Evolutionary conservation across 345 rosid species (phyloP).

Genomic region (Eucalyptus pauciflora): DNA sequence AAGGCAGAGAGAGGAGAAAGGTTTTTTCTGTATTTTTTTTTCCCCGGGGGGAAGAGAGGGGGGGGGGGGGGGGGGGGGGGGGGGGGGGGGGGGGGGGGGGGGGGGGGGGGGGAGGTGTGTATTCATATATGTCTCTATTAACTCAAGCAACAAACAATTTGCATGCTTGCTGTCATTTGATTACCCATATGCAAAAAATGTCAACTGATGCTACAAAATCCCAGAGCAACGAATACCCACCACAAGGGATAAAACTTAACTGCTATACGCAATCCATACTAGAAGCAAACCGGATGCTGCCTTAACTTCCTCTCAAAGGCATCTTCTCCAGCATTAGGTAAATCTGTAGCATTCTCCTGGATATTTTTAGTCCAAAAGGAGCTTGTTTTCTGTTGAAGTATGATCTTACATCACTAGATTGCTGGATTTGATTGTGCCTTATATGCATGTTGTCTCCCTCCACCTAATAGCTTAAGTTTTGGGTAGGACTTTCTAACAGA

Average conservation of each 20-base stretch:
- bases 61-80: too few species aligned
- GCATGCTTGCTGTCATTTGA: neutral
- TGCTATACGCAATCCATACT: neutral
- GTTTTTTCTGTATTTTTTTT: too few species aligned
- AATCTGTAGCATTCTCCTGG: neutral
- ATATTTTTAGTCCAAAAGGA: neutral
- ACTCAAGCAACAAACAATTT: neutral
- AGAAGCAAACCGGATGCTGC: neutral
- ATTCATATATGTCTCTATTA: neutral
- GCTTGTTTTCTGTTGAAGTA: neutral
- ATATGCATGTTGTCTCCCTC: neutral
- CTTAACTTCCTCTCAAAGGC: neutral
- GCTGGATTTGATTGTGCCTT: neutral
- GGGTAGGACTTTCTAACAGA: neutral
- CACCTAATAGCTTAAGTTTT: neutral
- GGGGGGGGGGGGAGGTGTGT: too few species aligned
- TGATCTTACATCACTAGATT: neutral
- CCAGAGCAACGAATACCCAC: neutral
- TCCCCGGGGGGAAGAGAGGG: rapidly evolving
- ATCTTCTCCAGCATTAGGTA: neutral
- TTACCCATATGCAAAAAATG: neutral
- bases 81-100: too few species aligned
- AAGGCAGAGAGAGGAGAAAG: neutral
- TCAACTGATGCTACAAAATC: neutral
- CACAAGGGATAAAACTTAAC: neutral